Evolutionary conservation across 306 rosid species (phyloP).

Genomic region (Glycine soja): DNA sequence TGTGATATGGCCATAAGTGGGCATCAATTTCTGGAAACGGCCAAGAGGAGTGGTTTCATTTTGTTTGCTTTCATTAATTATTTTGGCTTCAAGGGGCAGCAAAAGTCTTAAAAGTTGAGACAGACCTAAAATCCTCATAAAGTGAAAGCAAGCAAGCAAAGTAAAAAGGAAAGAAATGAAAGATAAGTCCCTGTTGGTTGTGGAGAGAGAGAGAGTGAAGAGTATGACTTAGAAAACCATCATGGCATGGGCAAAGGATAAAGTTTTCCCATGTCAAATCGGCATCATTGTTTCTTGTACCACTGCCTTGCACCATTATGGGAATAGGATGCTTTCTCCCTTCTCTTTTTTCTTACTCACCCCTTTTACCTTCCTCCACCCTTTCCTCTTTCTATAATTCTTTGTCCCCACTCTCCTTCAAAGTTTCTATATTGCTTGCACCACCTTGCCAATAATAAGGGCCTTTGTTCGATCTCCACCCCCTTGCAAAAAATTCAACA

Average conservation of each 20-base stretch:
- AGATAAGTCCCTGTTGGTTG: slow-evolving; percentile 34
- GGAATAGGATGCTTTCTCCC: slow-evolving; percentile 55
- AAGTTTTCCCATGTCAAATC: slow-evolving; percentile 51
- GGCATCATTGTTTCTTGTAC: slow-evolving; percentile 60
- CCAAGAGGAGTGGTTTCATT: slow-evolving; percentile 38
- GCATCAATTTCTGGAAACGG: slow-evolving; percentile 43
- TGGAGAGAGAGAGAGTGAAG: slow-evolving; percentile 1
- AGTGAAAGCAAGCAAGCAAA: slow-evolving; percentile 45
- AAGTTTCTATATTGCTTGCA: slow-evolving; percentile 18
- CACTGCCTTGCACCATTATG: slow-evolving; percentile 45
- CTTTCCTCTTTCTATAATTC: slow-evolving; percentile 14
- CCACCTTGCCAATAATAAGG: slow-evolving; percentile 32
- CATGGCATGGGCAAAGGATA: slow-evolving; percentile 47
- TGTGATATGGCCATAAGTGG: slow-evolving; percentile 37
- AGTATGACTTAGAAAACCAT: slow-evolving; percentile 25
- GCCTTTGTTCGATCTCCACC: not conserved
- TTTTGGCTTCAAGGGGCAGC: slow-evolving; percentile 39
- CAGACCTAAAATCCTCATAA: slow-evolving; percentile 48
- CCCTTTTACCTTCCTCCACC: not conserved
- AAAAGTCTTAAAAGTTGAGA: slow-evolving; percentile 55
- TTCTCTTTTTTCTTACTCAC: too few species aligned
- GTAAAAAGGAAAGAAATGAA: slow-evolving; percentile 8
- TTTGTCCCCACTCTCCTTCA: slow-evolving; percentile 41
- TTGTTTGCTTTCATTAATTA: slow-evolving; percentile 48
- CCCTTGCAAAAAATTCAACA: too few species aligned